Base-by-base conservation (phyloP, 441 rosid species). In the Viola pubescens region DNA sequence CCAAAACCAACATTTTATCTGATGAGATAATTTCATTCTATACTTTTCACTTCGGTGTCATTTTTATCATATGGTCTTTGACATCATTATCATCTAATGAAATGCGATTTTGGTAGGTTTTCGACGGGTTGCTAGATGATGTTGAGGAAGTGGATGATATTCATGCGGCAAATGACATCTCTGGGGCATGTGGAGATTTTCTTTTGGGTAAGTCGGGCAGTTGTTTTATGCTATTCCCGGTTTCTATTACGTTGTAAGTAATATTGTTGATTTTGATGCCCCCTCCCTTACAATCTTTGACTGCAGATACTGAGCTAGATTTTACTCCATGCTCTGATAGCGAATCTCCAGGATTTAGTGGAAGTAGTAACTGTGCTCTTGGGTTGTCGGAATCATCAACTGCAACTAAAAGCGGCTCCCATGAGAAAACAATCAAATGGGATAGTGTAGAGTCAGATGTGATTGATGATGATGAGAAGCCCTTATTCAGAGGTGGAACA, bases 41-140 rank as follows among this genome's bases (percentile, higher is more conserved):
- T 1, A 57, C 48, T 65, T 48, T 61, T 61, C 52, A 7, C 56
- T 63, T 40, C 2, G 12, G 51, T 26, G 34, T 26, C 34, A 26
- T 26, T 26, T 26, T 26, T 26, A 47, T 58, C 8, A 52, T 65
- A 41, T 49, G 48, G 37, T 51, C 37, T 6, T 67, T n/a, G 48
- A 48, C 13, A 48, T 12, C 9, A 45, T 64, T 45, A 26, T 43
- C 46, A 58, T 65, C 56, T 61, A 56, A 63, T 62, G 40, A 52
- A 58, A 60, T 52, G 56, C 34, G 67, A 67, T 51, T 78, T 62
- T 70, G 34, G 48, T 78, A 91, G 98, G 85, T 76, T 82, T 85
- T 87, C 56, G 91, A 90, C 64, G 95, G 89, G 54, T 62, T 86
- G 79, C 77, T 89, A 48, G 89, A 84, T 68, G 94, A 74, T 63